A percentile compares a stretch with the other conserved stretches of the same genome.
These are phyloP conservation scores for Agrocybe pediades DNA, from an alignment of 768 basidiomycete species.

Conservation along the genomic window DNA sequence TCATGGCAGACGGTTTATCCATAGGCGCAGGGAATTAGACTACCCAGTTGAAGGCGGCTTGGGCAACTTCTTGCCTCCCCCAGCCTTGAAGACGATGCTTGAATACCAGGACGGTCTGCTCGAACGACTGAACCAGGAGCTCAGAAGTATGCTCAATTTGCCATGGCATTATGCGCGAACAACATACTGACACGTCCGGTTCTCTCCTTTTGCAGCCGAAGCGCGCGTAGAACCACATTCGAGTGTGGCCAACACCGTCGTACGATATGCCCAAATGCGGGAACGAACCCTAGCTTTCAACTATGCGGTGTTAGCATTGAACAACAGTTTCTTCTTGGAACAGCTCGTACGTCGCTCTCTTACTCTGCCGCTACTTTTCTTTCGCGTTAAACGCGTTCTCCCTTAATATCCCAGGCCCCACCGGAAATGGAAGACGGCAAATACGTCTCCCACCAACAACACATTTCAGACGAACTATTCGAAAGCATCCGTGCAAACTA, in stretches of 20 bases:
- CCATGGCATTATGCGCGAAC: neutral
- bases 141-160: conserved; percentile 59
- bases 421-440: conserved; percentile 28
- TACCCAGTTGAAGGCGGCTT: conserved; percentile 75
- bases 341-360: conserved; percentile 68
- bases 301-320: conserved; percentile 89
- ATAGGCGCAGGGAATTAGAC: conserved; percentile 55
- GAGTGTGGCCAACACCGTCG: conserved; percentile 71
- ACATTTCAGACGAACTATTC: conserved; percentile 35
- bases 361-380: neutral
- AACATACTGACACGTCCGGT: conserved; percentile 37
- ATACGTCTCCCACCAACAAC: conserved; percentile 35
- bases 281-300: conserved; percentile 76
- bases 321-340: conserved; percentile 94
- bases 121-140: conserved; percentile 72
- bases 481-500: conserved; percentile 48
- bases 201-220: conserved; percentile 13
- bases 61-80: conserved; percentile 75
- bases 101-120: conserved; percentile 90
- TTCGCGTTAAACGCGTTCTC: neutral
- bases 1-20: conserved; percentile 41
- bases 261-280: conserved; percentile 61
- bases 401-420: conserved; percentile 38
- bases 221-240: conserved; percentile 51
- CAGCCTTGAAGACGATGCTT: conserved; percentile 67